Conservation (phyloP, 805 yeast species). For the Kazachstania psychrophila region DNA sequence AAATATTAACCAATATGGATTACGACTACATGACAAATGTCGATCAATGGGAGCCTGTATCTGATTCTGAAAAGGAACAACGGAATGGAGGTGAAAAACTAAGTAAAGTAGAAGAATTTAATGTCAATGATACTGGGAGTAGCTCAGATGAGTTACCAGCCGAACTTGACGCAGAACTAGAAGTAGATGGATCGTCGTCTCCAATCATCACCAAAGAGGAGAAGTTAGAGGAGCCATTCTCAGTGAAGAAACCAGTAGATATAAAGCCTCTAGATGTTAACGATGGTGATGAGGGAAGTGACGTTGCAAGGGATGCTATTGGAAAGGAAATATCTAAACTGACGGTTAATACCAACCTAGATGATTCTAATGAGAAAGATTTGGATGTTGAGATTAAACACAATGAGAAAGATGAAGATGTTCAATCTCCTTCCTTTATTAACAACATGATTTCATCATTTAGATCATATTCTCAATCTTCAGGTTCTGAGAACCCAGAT, state of each 20-base stretch:
- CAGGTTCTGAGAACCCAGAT: background rate
- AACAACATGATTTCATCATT: slow-evolving; percentile 7
- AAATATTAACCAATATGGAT: too few species aligned
- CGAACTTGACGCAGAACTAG: too few species aligned
- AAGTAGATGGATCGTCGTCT: too few species aligned
- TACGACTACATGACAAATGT: slow-evolving; percentile 5
- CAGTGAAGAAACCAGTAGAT: background rate
- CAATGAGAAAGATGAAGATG: background rate
- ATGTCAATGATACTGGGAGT: too few species aligned
- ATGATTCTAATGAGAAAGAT: too few species aligned
- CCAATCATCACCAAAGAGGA: too few species aligned
- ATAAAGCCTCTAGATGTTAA: background rate
- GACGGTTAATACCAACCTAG: background rate
- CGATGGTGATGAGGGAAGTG: background rate
- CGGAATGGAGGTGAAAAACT: background rate
- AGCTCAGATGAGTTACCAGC: too few species aligned
- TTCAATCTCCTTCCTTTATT: slow-evolving; percentile 10
- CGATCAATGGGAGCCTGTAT: slow-evolving; percentile 20
- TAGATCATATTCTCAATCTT: slow-evolving; percentile 2
- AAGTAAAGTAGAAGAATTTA: too few species aligned
- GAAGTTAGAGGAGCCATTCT: slow-evolving; percentile 1
- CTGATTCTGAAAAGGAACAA: slow-evolving; percentile 9
- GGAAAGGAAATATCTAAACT: too few species aligned
- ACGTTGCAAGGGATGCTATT: background rate
- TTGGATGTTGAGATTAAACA: too few species aligned